These are phyloP conservation scores for Arachnomyces sp. DNA, from an alignment of 2,329 filamentous ascomycete species.

Conservation along the genomic window DNA sequence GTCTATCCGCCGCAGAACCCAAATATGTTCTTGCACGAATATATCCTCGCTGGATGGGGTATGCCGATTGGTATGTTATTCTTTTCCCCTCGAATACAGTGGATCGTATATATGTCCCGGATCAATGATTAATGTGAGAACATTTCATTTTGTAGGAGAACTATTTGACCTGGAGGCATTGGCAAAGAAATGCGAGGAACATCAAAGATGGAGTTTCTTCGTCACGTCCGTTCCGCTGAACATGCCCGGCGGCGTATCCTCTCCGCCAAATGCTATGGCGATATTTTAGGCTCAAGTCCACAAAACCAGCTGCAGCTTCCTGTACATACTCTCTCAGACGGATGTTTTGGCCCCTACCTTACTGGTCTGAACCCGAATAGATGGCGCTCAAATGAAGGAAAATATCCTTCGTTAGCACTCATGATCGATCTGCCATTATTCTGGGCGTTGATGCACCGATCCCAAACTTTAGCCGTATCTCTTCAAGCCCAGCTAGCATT, in stretches of 20 bases:
- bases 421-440: too few species aligned
- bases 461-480: too few species aligned
- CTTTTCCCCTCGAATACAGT: conserved; percentile 25
- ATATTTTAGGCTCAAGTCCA: conserved; percentile 34
- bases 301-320: background rate
- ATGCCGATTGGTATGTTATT: conserved; percentile 38
- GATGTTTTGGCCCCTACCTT: too few species aligned
- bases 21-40: conserved; percentile 39
- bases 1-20: conserved; percentile 36
- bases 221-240: conserved; percentile 43
- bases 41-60: conserved; percentile 46
- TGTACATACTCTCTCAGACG: too few species aligned
- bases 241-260: conserved; percentile 41
- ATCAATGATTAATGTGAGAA: background rate
- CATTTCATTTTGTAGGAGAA: conserved; percentile 26
- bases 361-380: too few species aligned
- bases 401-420: too few species aligned
- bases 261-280: conserved; percentile 39
- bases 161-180: conserved; percentile 41
- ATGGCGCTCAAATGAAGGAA: too few species aligned
- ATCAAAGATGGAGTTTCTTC: conserved; percentile 44
- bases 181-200: conserved; percentile 27
- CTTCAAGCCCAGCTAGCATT: too few species aligned
- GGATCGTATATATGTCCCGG: too few species aligned
- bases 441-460: too few species aligned